These are phyloP conservation scores for Elongisporangium prolatum DNA, from an alignment of 352 stramenopile species.

Conservation along the genomic window DNA sequence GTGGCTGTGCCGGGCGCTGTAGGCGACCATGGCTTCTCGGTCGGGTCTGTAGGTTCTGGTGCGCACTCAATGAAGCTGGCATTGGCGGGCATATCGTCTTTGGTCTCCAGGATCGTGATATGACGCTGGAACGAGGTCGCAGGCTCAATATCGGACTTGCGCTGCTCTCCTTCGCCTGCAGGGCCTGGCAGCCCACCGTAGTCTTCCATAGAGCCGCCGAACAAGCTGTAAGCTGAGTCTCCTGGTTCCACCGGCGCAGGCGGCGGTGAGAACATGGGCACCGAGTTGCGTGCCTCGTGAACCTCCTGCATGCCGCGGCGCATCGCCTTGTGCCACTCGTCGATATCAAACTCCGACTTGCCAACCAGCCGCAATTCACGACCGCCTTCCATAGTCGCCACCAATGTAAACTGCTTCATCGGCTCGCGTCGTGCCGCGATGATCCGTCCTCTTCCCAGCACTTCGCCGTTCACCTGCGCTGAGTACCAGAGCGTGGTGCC, in stretches of 20 bases:
- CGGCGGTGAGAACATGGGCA: constrained; percentile 1
- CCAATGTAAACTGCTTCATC: constrained; percentile 55
- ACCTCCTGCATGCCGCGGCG: constrained; percentile 32
- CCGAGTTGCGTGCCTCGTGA: constrained; percentile 17
- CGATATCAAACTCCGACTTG: constrained; percentile 59
- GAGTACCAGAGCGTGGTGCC: constrained; percentile 64
- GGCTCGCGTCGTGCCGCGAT: constrained; percentile 50
- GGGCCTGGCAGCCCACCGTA: constrained; percentile 2
- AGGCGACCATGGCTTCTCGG: constrained; percentile 59
- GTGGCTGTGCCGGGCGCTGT: constrained; percentile 50
- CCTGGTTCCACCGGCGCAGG: constrained; percentile 15
- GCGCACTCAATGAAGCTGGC: constrained; percentile 65
- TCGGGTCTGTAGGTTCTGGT: constrained; percentile 20
- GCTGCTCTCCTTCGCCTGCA: constrained; percentile 2
- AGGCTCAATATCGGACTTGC: constrained; percentile 6
- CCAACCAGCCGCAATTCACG: constrained; percentile 61
- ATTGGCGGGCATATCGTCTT: constrained; percentile 25
- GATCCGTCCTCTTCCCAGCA: constrained; percentile 46
- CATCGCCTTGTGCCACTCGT: constrained; percentile 68
- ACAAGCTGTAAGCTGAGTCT: constrained; percentile 24
- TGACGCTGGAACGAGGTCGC: constrained; percentile 50
- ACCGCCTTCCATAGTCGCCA: constrained; percentile 56
- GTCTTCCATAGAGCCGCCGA: constrained; percentile 7
- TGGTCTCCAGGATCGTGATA: constrained; percentile 57
- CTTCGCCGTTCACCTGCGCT: constrained; percentile 37